A percentile compares a stretch with the other conserved stretches of the same genome.
phyloP scores from a whole-genome alignment of 495 filamentous ascomycete species.

The Podospora anserina region DNA sequence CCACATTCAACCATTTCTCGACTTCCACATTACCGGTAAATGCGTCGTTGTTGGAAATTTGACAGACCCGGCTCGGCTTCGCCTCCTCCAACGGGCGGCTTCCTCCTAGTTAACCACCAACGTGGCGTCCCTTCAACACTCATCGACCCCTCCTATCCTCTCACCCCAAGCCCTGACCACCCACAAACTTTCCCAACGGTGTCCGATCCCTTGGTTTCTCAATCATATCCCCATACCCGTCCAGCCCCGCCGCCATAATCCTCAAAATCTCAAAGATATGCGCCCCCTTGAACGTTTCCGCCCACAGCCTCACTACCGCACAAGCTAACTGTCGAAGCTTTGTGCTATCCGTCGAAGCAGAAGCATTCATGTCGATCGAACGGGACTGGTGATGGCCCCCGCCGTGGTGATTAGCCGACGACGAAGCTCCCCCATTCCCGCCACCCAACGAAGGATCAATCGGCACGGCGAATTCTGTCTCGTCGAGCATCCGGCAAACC shows the following conservation, averaged over 20 bases:
- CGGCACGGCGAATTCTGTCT: slow-evolving; percentile 68
- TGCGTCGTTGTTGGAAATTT: background rate
- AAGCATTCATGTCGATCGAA: slow-evolving; percentile 35
- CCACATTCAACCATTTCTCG: background rate
- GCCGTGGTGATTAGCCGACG: slow-evolving; percentile 13
- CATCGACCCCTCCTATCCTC: background rate
- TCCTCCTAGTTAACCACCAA: no score
- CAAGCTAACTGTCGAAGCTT: slow-evolving; percentile 60
- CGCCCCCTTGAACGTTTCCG: slow-evolving; percentile 62
- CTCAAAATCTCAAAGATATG: slow-evolving; percentile 67
- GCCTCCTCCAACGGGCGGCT: background rate
- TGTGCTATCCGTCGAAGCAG: slow-evolving; percentile 40
- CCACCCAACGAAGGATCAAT: slow-evolving; percentile 48
- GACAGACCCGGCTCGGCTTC: background rate
- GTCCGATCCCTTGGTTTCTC: slow-evolving; percentile 53
- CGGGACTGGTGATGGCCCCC: slow-evolving; percentile 33
- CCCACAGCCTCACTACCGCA: slow-evolving; percentile 64
- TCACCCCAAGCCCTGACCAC: slow-evolving; percentile 3
- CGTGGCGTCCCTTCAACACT: background rate
- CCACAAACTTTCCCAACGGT: slow-evolving; percentile 35
- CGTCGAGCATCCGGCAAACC: slow-evolving; percentile 71
- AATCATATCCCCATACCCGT: slow-evolving; percentile 62
- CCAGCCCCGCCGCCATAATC: slow-evolving; percentile 59
- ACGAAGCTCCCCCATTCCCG: slow-evolving; percentile 34
- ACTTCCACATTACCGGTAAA: background rate